Conservation (phyloP, 1,284 basidiomycete genomes). For the Malassezia sp. region DNA sequence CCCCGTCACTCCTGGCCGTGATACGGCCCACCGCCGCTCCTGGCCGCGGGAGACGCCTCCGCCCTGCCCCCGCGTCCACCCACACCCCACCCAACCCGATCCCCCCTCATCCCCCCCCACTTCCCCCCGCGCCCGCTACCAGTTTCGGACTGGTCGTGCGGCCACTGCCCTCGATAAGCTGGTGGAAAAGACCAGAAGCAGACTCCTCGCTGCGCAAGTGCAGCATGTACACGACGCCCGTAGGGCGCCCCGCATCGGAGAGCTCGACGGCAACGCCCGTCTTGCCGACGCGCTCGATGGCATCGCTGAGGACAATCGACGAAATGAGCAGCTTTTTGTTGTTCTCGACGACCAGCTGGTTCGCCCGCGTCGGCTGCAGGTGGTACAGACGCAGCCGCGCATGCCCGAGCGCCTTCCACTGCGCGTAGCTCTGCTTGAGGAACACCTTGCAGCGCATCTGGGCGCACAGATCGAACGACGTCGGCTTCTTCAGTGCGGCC, state of each 20-base stretch:
- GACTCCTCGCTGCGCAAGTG: slow-evolving; percentile 63
- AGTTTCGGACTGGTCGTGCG: too few species aligned
- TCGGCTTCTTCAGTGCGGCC: slow-evolving; percentile 3
- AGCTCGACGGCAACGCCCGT: slow-evolving; percentile 94
- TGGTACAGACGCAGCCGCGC: slow-evolving; percentile 76
- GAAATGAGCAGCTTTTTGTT: slow-evolving; percentile 64
- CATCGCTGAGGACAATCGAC: slow-evolving; percentile 87
- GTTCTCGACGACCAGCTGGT: slow-evolving; percentile 89
- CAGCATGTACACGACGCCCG: slow-evolving; percentile 97
- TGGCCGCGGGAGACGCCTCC: too few species aligned
- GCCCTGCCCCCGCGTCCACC: too few species aligned
- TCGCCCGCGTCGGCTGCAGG: slow-evolving; percentile 67
- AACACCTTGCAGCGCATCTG: slow-evolving; percentile 99
- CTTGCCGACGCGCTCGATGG: slow-evolving; percentile 92
- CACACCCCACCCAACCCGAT: too few species aligned
- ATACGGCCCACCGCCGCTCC: too few species aligned
- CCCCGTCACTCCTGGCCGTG: too few species aligned
- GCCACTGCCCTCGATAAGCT: slow-evolving; percentile 76
- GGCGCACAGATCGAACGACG: slow-evolving; percentile 54
- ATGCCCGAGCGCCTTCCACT: slow-evolving; percentile 89
- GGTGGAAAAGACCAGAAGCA: slow-evolving; percentile 72
- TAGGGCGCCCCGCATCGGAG: slow-evolving; percentile 73
- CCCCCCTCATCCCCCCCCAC: too few species aligned
- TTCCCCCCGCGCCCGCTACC: too few species aligned
- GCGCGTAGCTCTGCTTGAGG: slow-evolving; percentile 81